Evolutionary conservation across 169 alveolate species (phyloP), one percentile per base, ranked within the genome.

Genomic region (Blepharisma undulans): DNA sequence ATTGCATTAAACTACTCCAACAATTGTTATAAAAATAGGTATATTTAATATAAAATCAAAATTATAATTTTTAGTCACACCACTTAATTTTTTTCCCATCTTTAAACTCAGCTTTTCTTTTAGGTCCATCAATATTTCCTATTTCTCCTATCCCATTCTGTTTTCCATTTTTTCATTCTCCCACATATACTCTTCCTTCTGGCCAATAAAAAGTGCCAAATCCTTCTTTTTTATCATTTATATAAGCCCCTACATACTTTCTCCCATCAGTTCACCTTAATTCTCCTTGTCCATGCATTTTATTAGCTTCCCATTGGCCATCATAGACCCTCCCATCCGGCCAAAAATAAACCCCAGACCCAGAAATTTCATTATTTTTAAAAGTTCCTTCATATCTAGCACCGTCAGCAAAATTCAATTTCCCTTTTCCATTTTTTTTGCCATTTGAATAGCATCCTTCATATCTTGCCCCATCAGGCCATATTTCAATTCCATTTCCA

Each of bases 151-250:
- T 84, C 30, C 98, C 98, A 34, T 95, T 94, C 92, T 97, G 97
- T 95, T 94, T 94, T 12, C 98, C 98, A 72, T 95, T 80, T 48
- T 89, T 95, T 91, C 96, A 98, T 66, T 91, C 91, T 16, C 99
- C 99, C 78, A 93, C 92, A 93, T 95, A 97, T 30, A 88, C 72
- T 76, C 96, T 94, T 18, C 96, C 95, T 79, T 95, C 97, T 77
- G 94, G 89, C 96, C 97, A 97, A 66, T 91, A 91, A 90, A 95
- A 98, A 91, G 93, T 92, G 12, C 98, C 98, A 34, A 92, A 94
- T 3, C 98, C 98, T 86, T 96, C 95, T 96, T 84, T 48, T 60
- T 84, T 84, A 25, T 60, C 89, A n/a, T 36, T 84, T 22, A 22
- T 7, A 25, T 60, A 84, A 33, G 21, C 10, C 22, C 89, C 89